These are phyloP conservation scores for Alectoria sarmentosa DNA, from an alignment of 495 filamentous ascomycete species.

Conservation along the genomic window DNA sequence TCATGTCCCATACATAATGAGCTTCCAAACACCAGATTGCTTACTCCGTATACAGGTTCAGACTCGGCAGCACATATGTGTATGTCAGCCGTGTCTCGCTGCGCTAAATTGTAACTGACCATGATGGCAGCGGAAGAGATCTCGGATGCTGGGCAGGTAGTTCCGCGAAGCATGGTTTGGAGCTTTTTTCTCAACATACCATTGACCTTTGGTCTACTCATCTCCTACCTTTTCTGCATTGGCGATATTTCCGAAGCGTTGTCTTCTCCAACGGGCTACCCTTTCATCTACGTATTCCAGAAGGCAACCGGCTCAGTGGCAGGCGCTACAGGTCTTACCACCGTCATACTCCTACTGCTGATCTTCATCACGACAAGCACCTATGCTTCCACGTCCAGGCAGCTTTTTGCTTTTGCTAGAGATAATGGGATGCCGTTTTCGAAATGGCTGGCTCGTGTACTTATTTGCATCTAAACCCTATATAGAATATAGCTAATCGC, in stretches of 20 bases:
- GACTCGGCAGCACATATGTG: conserved; percentile 49
- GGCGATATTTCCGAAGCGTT: conserved; percentile 31
- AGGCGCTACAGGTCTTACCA: conserved; percentile 14
- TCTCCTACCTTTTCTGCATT: conserved; percentile 36
- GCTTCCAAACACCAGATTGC: conserved; percentile 24
- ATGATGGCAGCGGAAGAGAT: conserved; percentile 18
- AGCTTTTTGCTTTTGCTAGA: conserved; percentile 37
- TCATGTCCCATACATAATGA: neutral
- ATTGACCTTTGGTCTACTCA: conserved; percentile 13
- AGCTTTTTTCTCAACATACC: neutral
- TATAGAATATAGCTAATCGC: conserved; percentile 29
- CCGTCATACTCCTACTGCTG: conserved; percentile 33
- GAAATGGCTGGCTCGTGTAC: conserved; percentile 29
- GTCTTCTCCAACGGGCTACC: conserved; percentile 31
- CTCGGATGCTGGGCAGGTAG: neutral
- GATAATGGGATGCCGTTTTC: conserved; percentile 38
- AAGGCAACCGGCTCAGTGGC: neutral
- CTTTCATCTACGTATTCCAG: conserved; percentile 28
- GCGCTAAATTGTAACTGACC: conserved; percentile 11
- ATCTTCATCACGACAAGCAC: conserved; percentile 30
- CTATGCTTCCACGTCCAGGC: conserved; percentile 33
- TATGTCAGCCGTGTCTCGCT: conserved; percentile 26
- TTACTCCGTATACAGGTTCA: conserved; percentile 25
- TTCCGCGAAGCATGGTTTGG: neutral
- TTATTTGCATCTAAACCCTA: neutral